These are phyloP conservation scores for Metschnikowia colocasiae DNA, from an alignment of 805 yeast species.

Conservation along the genomic window DNA sequence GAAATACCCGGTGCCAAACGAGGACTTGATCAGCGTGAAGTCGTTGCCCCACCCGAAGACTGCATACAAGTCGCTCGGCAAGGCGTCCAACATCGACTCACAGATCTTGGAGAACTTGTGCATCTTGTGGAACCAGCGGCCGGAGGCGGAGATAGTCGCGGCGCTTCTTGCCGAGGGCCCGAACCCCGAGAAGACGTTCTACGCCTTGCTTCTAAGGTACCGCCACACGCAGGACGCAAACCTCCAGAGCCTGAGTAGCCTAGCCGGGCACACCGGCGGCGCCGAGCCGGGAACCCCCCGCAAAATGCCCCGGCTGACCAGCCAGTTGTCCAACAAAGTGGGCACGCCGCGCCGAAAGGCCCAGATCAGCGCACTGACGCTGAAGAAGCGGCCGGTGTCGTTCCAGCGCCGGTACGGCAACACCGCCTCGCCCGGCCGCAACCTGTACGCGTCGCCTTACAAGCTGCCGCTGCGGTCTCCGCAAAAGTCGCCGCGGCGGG, in stretches of 20 bases:
- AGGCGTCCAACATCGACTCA: conserved; percentile 46
- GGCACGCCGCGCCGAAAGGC: conserved; percentile 21
- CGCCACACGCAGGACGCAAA: conserved; percentile 36
- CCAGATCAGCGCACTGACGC: conserved; percentile 33
- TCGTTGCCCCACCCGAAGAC: conserved; percentile 55
- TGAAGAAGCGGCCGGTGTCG: conserved; percentile 37
- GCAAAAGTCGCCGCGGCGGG: conserved; percentile 22
- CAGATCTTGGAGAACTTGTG: conserved; percentile 53
- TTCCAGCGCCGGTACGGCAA: conserved; percentile 38
- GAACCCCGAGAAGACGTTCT: conserved; percentile 45
- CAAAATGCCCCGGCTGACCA: conserved; percentile 14
- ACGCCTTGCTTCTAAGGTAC: conserved; percentile 43
- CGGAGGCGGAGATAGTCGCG: conserved; percentile 36
- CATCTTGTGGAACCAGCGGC: conserved; percentile 56
- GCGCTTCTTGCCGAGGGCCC: conserved; percentile 37
- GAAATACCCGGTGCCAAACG: conserved; percentile 48
- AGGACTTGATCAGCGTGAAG: conserved; percentile 42
- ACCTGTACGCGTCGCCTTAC: conserved; percentile 29
- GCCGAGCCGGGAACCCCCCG: conserved; percentile 15
- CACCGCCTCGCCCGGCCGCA: conserved; percentile 15
- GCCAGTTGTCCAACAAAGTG: conserved; percentile 7
- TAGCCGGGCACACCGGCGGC: background rate
- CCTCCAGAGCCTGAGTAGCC: conserved; percentile 10
- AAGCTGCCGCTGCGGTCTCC: conserved; percentile 22
- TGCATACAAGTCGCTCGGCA: conserved; percentile 48